Conservation (phyloP, 1,284 basidiomycete species). For the Pseudozyma sp. region DNA sequence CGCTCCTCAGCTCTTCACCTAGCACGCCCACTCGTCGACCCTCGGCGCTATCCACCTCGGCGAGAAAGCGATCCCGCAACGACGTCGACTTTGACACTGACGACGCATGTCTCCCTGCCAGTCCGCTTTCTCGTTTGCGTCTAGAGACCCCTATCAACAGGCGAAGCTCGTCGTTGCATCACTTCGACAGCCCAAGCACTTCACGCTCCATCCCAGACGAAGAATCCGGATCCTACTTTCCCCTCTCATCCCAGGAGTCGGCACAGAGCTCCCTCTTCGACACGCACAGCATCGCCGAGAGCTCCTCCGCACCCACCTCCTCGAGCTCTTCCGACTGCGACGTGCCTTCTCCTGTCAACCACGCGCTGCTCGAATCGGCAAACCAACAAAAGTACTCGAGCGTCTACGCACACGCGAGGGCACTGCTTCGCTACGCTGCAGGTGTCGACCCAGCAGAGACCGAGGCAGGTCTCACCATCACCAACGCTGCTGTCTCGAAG, state of each 20-base stretch:
- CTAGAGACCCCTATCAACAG: constrained; percentile 22
- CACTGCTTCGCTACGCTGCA: constrained; percentile 64
- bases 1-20: constrained; percentile 21
- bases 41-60: constrained; percentile 20
- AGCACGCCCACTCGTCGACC: constrained; percentile 30
- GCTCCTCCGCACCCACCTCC: constrained; percentile 28
- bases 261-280: constrained; percentile 49
- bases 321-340: constrained; percentile 41
- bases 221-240: constrained; percentile 44
- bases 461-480: constrained; percentile 43
- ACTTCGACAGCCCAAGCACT: constrained; percentile 34
- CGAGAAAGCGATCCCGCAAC: constrained; percentile 37
- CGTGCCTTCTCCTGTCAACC: constrained; percentile 25
- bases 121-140: constrained; percentile 31
- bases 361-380: constrained; percentile 16
- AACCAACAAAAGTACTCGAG: constrained; percentile 50
- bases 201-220: constrained; percentile 34
- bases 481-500: constrained; percentile 20
- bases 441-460: constrained; percentile 47
- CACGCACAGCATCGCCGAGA: constrained; percentile 35
- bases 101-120: constrained; percentile 19
- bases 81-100: constrained; percentile 26
- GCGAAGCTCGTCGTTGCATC: constrained; percentile 3
- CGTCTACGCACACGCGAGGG: constrained; percentile 68
- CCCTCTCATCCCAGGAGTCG: constrained; percentile 49